Base-by-base conservation (phyloP, 164 flowering plant genomes). In the Umbellularia californica region DNA sequence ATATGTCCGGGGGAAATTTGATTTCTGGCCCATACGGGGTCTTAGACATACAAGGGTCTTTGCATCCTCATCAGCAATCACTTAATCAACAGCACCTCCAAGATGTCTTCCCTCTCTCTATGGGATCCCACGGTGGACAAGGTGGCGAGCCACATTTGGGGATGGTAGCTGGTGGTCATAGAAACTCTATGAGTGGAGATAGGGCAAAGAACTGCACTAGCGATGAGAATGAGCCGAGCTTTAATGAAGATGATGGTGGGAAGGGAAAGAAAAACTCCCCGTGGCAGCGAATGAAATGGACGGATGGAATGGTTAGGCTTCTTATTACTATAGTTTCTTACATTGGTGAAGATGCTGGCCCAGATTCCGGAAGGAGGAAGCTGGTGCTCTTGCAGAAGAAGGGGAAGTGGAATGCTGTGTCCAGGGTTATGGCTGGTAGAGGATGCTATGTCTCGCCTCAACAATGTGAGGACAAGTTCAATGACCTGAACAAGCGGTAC, bases 401-500 rank as follows among this genome's bases (percentile, higher is more conserved):
- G 65, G 85, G 87, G 47, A 84, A 82, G 60, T 82, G 85, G 85
- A 82, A 82, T 58, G 77, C 85, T 15, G 85, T 85, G 13, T 85
- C 87, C 17, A 35, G 72, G 76, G 85, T 82, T 12, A 85, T 85
- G 87, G 82, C 79, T 79, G 84, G 80, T 68, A 75, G 64, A 33
- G 81, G 81, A 4, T 75, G 65, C 47, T 71, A 67, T 68, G 81
- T 74, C 14, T 79, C 81, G 5, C 81, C 78, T 1, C 75, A 75
- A 55, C 81, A 79, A 50, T 79, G 81, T 41, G 77, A 79, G 22
- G 75, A 79, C 65, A 79, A 79, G 70, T 90, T 91, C 72, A 90
- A 91, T 79, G 95, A 92, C 72, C 78, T 92, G 78, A 91, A 91
- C 75, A 91, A 90, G 85, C 86, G 98, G 87, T 93, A 91, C 65